Base-by-base conservation (phyloP, 352 stramenopile genomes). In the Pilasporangium apinafurcum region DNA sequence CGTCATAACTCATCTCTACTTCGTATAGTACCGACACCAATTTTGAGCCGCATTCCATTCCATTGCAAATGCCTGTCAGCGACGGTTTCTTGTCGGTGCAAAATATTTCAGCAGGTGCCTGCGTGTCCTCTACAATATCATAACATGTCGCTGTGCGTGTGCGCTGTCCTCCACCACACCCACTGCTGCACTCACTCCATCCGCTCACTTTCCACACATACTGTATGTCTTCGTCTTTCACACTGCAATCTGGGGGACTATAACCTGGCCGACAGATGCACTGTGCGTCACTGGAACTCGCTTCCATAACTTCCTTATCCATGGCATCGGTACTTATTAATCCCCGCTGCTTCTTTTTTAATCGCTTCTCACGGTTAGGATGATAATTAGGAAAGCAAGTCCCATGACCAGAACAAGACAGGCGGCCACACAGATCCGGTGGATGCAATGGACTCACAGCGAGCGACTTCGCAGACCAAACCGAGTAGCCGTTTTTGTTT, bases 1-100 rank as follows among this genome's bases (percentile, higher is more conserved):
- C 76, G 44, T 88, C 73, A 54, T 72, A 88, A 43, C 71, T 73
- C 60, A 84, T 84, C 53, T 88, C 73, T 7, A 88, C 64, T 45
- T 83, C 47, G 55, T 86, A 88, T 39, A 60, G 66, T 40, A 86
- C 63, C 8, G 66, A 61, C 18, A 86, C 69, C 13, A 82, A 61
- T 47, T 83, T 86, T 13, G 70, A 83, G 10, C 76, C 76, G 38
- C 76, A 88, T 36, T 86, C 73, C 56, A 88, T 84, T 27, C 75
- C 65, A 32, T 87, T 87, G 65, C 75, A 87, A 20, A 87, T 85
- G 8, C 64, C 69, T 14, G 72, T 67, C 17, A 76, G 51, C 24
- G 70, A 70, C 4, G 75, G 75, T 33, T 81, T 82, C 26, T 62
- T 64, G 0, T 48, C 53, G 0, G 48, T 26, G 14, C 74, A 86